These are phyloP conservation scores for Biscogniauxia mediterranea DNA, from an alignment of 2,329 filamentous ascomycete species.

Conservation along the genomic window DNA sequence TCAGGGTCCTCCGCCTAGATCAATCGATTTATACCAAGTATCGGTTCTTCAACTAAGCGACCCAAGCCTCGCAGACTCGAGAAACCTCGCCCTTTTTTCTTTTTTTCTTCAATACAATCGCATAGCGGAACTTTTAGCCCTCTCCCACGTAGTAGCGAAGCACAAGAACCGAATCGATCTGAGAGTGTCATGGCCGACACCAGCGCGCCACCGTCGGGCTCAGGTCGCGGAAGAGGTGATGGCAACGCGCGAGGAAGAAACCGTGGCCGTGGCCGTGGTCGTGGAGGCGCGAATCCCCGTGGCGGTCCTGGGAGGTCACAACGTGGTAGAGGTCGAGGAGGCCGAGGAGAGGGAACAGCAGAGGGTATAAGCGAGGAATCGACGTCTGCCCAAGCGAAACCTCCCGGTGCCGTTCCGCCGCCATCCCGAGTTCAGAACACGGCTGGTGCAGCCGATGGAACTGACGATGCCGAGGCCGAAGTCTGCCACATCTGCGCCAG, in stretches of 20 bases:
- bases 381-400: constrained; percentile 5
- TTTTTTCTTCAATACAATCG: neutral
- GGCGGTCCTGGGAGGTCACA: constrained; percentile 39
- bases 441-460: constrained; percentile 36
- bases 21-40: neutral
- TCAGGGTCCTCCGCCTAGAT: neutral
- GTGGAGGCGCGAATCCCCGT: constrained; percentile 25
- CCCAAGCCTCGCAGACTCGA: neutral
- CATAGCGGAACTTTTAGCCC: neutral
- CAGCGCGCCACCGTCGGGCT: constrained; percentile 15
- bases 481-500: constrained; percentile 98
- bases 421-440: constrained; percentile 10
- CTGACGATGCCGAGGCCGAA: constrained; percentile 66
- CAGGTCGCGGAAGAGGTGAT: constrained; percentile 31
- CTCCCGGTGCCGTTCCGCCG: constrained; percentile 6
- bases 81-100: neutral
- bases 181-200: constrained; percentile 10
- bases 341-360: constrained; percentile 37
- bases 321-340: constrained; percentile 36
- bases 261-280: constrained; percentile 43
- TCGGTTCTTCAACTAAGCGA: neutral
- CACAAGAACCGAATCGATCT: neutral
- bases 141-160: neutral
- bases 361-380: constrained; percentile 22
- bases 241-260: constrained; percentile 39